Evolutionary conservation across 306 rosid species (phyloP).

Genomic region (Cucurbita moschata): DNA sequence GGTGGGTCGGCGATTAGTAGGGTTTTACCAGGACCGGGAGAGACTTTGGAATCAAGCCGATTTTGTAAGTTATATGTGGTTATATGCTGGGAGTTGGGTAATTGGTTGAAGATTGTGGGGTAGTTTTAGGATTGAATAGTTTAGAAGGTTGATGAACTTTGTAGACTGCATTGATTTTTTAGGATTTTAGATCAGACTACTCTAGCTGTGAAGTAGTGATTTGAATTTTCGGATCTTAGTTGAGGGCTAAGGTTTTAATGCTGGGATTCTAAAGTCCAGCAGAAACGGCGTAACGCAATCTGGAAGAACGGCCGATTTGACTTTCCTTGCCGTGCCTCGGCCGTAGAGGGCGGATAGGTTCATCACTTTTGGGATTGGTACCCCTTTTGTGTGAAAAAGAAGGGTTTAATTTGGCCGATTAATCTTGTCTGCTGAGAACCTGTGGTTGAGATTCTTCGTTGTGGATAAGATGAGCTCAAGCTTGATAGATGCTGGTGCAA

Average conservation of each 20-base stretch:
- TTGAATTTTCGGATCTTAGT: constrained; percentile 2
- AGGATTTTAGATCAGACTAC: background rate
- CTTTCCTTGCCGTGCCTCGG: constrained; percentile 19
- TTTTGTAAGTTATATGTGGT: background rate
- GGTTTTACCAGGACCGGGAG: constrained; percentile 8
- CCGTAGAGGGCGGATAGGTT: constrained; percentile 7
- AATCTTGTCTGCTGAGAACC: constrained; percentile 11
- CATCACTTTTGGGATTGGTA: constrained; percentile 6
- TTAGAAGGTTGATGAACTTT: background rate
- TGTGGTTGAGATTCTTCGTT: constrained; percentile 6
- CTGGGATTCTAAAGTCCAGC: background rate
- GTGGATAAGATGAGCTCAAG: constrained; percentile 60
- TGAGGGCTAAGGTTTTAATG: background rate
- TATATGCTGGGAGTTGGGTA: background rate
- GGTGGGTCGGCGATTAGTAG: constrained; percentile 13
- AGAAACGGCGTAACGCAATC: background rate
- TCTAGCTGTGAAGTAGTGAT: background rate
- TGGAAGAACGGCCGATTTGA: background rate
- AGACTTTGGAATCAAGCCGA: background rate
- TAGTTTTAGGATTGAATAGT: background rate
- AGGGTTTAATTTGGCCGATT: constrained; percentile 11
- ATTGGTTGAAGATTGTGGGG: background rate
- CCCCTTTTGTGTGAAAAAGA: background rate
- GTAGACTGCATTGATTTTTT: background rate
- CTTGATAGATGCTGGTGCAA: constrained; percentile 28